phyloP scores from a whole-genome alignment of 371 early-diverging fungal species.

The Mucor saturninus region DNA sequence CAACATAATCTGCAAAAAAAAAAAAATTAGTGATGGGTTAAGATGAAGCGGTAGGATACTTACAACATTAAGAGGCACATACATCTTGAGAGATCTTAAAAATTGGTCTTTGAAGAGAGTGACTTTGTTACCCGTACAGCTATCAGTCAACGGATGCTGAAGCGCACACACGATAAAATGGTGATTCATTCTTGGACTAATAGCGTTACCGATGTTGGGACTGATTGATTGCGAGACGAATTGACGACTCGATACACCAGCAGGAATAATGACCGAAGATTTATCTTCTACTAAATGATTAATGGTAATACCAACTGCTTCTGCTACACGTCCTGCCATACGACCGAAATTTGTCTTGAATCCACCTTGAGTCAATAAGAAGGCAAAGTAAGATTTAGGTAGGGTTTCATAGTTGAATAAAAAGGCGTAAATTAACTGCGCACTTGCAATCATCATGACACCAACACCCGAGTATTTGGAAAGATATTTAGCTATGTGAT shows the following conservation, averaged over 20 bases:
- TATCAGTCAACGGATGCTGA: slow-evolving; percentile 71
- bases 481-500: slow-evolving; percentile 57
- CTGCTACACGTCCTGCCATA: slow-evolving; percentile 56
- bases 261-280: slow-evolving; percentile 47
- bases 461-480: slow-evolving; percentile 59
- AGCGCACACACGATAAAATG: slow-evolving; percentile 72
- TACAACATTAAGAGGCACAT: slow-evolving; percentile 75
- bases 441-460: slow-evolving; percentile 72
- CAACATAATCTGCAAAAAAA: slow-evolving; percentile 55
- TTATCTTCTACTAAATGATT: slow-evolving; percentile 42
- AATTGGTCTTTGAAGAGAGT: slow-evolving; percentile 52
- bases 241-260: slow-evolving; percentile 47
- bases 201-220: slow-evolving; percentile 59
- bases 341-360: slow-evolving; percentile 58
- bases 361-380: slow-evolving; percentile 71
- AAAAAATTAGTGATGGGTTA: neutral
- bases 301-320: slow-evolving; percentile 46
- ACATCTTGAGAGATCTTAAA: slow-evolving; percentile 64
- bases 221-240: slow-evolving; percentile 59
- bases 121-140: slow-evolving; percentile 53
- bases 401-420: slow-evolving; percentile 66
- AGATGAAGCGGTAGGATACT: slow-evolving; percentile 13
- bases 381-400: slow-evolving; percentile 66
- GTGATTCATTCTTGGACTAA: slow-evolving; percentile 60
- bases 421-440: slow-evolving; percentile 68